Percentiles rank a stretch among this genome's conserved stretches.
Conservation (phyloP, 495 filamentous ascomycete genomes). For the Penicillium malachiteum region DNA sequence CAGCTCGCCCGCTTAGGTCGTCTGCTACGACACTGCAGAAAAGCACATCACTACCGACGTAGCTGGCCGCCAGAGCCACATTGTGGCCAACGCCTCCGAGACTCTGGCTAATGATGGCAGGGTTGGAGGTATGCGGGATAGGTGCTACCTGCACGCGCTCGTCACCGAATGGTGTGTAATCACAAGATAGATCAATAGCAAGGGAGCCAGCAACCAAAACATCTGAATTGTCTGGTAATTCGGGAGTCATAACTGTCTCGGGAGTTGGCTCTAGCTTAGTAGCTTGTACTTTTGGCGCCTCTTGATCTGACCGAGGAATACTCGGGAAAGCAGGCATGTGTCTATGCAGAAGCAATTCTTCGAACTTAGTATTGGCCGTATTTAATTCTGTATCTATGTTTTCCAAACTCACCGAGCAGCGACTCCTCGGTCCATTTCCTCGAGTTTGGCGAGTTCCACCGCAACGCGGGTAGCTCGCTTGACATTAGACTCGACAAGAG, state of each 20-base stretch:
- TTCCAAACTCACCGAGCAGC: constrained; percentile 41
- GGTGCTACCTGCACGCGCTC: constrained; percentile 42
- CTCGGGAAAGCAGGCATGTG: constrained; percentile 41
- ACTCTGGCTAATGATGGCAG: constrained; percentile 71
- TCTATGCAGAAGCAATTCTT: constrained; percentile 33
- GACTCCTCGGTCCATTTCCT: constrained; percentile 32
- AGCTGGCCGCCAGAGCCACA: constrained; percentile 75
- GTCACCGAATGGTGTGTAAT: constrained; percentile 55
- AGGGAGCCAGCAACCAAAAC: constrained; percentile 88
- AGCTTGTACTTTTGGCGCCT: constrained; percentile 15
- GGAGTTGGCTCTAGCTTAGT: not conserved
- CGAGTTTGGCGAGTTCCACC: constrained; percentile 67
- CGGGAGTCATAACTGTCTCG: constrained; percentile 5
- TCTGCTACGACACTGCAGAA: constrained; percentile 77
- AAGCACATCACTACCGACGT: constrained; percentile 54
- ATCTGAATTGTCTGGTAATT: constrained; percentile 42
- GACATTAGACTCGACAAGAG: constrained; percentile 78
- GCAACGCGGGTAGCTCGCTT: constrained; percentile 76
- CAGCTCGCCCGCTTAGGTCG: constrained; percentile 72
- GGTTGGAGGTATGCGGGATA: constrained; percentile 79
- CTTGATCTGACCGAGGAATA: constrained; percentile 27
- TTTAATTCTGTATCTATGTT: constrained; percentile 20
- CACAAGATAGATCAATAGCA: constrained; percentile 83
- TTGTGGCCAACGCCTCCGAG: constrained; percentile 96
- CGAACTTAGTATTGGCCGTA: constrained; percentile 33